Evolutionary conservation across 228 moss, liverwort and hornwort species (phyloP), one percentile per base, ranked within the genome.

Genomic region (Sphagnum magellanicum): DNA sequence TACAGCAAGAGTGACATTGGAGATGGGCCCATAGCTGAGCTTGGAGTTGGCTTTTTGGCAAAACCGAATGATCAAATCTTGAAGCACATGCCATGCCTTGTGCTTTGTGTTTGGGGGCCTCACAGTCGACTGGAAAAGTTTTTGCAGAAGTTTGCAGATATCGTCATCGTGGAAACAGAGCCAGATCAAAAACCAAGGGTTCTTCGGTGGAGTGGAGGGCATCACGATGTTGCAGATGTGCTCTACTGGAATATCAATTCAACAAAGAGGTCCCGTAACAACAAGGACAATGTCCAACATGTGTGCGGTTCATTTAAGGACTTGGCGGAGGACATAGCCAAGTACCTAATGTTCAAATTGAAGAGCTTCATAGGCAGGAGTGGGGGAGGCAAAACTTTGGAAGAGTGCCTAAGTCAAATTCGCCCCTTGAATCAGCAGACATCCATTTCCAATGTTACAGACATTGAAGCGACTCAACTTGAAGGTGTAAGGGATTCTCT

Each of bases 111-210:
- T 17, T 46, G 64, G 52, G 72, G 72, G 6, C 5, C 17, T 17
- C 55, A 73, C 71, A 3, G 32, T 16, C 5, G 11, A 2, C 16
- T 71, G 0, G 63, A 7, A 48, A 62, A 9, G 4, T 71, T 71
- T 46, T 5, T 71, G 11, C 49, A 13, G 6, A 16, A 71, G 51
- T 51, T 63, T 15, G 71, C 71, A 62, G 47, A 71, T 52, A 32
- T 71, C 4, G 6, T 71, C 6, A 52, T 71, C 6, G 63, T 71
- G 17, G 71, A 50, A 64, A 49, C 9, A 64, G 72, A n/a, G 72
- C 64, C 12, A 17, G n/a, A 7, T 48, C 16, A 49, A 48, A 5
- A 70, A 1, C 49, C 69, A 14, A 70, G 69, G 53, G 10, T 62
- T 53, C 65, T 48, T 57, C 60, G n/a, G 66, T 11, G 55, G 60